Evolutionary conservation across 306 rosid species (phyloP).

Genomic region (Prunus campanulata): DNA sequence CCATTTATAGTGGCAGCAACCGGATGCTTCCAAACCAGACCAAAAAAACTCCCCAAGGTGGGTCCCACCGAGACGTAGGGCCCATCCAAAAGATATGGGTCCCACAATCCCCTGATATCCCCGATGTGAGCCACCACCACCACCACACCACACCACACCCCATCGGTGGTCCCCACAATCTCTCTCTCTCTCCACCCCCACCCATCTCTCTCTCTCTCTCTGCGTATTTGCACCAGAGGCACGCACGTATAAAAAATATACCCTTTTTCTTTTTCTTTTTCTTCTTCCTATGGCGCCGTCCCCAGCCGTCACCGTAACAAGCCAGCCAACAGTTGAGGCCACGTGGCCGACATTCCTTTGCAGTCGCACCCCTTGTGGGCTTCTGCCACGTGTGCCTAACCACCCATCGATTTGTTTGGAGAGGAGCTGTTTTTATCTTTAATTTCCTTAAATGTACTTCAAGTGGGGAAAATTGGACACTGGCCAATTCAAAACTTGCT

Average conservation of each 20-base stretch:
- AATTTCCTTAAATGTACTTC: neutral
- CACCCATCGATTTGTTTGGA: neutral
- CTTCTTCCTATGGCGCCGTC: conserved; percentile 13
- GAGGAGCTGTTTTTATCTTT: neutral
- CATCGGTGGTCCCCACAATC: conserved; percentile 1
- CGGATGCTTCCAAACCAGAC: conserved; percentile 31
- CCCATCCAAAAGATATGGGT: neutral
- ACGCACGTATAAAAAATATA: neutral
- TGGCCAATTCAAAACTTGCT: conserved; percentile 21
- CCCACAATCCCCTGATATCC: conserved; percentile 35
- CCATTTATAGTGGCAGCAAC: conserved; percentile 53
- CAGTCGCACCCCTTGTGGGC: conserved; percentile 1
- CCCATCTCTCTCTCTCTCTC: neutral
- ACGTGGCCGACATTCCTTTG: conserved; percentile 39
- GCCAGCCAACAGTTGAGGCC: conserved; percentile 6
- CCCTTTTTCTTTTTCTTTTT: neutral
- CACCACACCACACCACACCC: neutral
- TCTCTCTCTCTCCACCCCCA: neutral
- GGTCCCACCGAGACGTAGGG: conserved; percentile 32
- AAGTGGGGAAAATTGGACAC: neutral
- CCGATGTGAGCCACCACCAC: conserved; percentile 35
- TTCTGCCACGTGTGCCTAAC: conserved; percentile 25
- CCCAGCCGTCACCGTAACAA: conserved; percentile 24
- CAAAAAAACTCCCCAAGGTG: conserved; percentile 19
- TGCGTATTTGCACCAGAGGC: neutral